A percentile compares a stretch with the other conserved stretches of the same genome.
These are phyloP conservation scores for Kwoniella dejecticola DNA, from an alignment of 768 basidiomycete genomes.

Conservation along the genomic window DNA sequence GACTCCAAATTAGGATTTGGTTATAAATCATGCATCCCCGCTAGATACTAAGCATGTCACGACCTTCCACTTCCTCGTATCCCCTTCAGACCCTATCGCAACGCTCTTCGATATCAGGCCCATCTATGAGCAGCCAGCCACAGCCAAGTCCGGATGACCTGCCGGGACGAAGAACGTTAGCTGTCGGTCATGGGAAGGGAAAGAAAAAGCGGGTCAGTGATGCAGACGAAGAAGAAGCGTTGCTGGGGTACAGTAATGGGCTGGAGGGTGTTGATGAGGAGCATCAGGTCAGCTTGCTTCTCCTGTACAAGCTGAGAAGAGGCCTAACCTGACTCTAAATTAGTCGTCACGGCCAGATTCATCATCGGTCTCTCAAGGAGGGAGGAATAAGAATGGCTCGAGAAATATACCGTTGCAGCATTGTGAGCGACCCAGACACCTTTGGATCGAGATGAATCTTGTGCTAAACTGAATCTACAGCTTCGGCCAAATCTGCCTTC, in stretches of 20 bases:
- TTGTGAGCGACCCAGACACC: constrained; percentile 14
- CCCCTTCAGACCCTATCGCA: constrained; percentile 37
- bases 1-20: neutral
- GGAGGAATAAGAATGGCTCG: constrained; percentile 34
- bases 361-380: no score
- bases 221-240: constrained; percentile 36
- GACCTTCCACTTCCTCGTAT: constrained; percentile 24
- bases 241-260: constrained; percentile 20
- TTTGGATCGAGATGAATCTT: no score
- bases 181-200: constrained; percentile 16
- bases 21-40: neutral
- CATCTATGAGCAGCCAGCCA: constrained; percentile 1
- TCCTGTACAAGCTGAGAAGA: no score
- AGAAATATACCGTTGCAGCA: constrained; percentile 41
- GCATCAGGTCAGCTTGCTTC: constrained; percentile 17
- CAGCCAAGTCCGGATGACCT: neutral
- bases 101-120: constrained; percentile 28
- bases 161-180: neutral
- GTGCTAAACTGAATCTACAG: no score
- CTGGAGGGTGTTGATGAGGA: constrained; percentile 1
- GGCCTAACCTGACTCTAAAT: no score
- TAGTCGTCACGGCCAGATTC: no score
- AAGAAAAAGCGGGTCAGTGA: constrained; percentile 50
- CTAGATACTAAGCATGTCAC: constrained; percentile 4
- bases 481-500: constrained; percentile 32